These are phyloP conservation scores for Colletotrichum eremochloae DNA, from an alignment of 2,329 filamentous ascomycete genomes.

Conservation along the genomic window DNA sequence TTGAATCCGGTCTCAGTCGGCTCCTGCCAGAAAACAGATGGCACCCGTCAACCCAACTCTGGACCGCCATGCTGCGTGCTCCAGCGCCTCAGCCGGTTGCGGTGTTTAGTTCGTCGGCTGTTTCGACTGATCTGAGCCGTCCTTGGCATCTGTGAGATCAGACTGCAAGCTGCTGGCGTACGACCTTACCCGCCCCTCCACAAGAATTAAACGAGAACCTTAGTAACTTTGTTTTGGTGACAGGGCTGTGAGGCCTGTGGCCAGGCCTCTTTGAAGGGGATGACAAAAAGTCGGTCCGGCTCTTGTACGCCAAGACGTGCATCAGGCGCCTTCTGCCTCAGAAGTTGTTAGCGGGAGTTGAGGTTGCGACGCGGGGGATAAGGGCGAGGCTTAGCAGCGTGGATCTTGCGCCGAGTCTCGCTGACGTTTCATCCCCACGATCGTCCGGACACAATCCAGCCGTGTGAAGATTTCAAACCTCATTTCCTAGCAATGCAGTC, in stretches of 20 bases:
- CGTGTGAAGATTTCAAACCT: neutral
- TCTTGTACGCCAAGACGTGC: slow-evolving; percentile 26
- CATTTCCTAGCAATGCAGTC: neutral
- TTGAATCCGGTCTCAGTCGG: slow-evolving; percentile 31
- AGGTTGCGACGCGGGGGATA: neutral
- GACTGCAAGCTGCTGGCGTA: slow-evolving; percentile 23
- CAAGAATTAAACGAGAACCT: slow-evolving; percentile 6
- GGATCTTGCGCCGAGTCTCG: slow-evolving; percentile 15
- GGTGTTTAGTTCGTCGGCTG: slow-evolving; percentile 26
- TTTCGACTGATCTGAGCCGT: slow-evolving; percentile 41
- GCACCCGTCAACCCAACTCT: slow-evolving; percentile 30
- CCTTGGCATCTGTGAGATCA: slow-evolving; percentile 34
- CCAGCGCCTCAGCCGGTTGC: slow-evolving; percentile 3
- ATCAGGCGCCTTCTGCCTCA: slow-evolving; percentile 38
- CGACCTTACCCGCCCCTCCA: slow-evolving; percentile 6
- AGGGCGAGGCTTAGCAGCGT: slow-evolving; percentile 4
- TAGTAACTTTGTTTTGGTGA: neutral
- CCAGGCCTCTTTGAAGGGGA: neutral
- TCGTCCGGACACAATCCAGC: slow-evolving; percentile 30
- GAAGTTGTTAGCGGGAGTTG: slow-evolving; percentile 23
- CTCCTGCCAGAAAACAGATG: slow-evolving; percentile 32
- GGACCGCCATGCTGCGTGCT: neutral
- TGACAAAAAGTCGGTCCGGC: neutral
- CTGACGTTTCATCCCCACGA: slow-evolving; percentile 38
- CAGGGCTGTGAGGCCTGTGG: slow-evolving; percentile 3